Base-by-base conservation (phyloP, 1,284 basidiomycete genomes). In the Rhodotorula sp. region DNA sequence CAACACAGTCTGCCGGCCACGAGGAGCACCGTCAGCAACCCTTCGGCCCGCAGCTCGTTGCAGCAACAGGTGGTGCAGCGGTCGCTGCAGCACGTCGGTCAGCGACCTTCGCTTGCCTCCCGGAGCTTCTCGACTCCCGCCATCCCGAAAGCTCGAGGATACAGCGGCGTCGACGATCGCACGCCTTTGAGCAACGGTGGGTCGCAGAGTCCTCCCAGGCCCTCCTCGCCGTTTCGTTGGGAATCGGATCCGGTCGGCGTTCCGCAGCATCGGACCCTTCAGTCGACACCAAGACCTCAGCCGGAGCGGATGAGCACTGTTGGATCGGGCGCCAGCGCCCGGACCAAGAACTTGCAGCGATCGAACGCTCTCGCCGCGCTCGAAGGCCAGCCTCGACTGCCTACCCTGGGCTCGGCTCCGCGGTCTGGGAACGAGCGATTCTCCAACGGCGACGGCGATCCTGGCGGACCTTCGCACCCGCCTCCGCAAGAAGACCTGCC, bases 341-440 rank as follows among this genome's bases (percentile, higher is more conserved):
- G 43, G 12, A 72, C 67, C 8, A 48, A 62, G 5, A 26, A 16
- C 3, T 5, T 23, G 5, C 52, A 66, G 49, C 56, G 67, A 7
- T n/a, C 43, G 23, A 18, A 62, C 7, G 67, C 70, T 12, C 61
- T 72, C 14, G 67, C 68, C 19, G 70, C 67, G 38, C 70, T 72
- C 61, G 70, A 69, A 34, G 67, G 70, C 3, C 26, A 60, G 7
- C 5, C 18, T 28, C 6, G 8, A 16, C 26, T 16, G 12, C n/a
- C 23, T 14, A 26, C 26, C 26, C 14, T 18, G n/a, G 2, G n/a
- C 18, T 28, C 54, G 26, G 5, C 12, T 31, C 26, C 54, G 54
- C 54, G 54, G 6, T n/a, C 8, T 23, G 49, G 49, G 49, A 50
- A 23, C 34, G 6, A 34, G 5, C 34, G 34, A 34, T 34, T 34